Conservation (phyloP, 2,329 filamentous ascomycete species). For the Aspergillus viridinutans region DNA sequence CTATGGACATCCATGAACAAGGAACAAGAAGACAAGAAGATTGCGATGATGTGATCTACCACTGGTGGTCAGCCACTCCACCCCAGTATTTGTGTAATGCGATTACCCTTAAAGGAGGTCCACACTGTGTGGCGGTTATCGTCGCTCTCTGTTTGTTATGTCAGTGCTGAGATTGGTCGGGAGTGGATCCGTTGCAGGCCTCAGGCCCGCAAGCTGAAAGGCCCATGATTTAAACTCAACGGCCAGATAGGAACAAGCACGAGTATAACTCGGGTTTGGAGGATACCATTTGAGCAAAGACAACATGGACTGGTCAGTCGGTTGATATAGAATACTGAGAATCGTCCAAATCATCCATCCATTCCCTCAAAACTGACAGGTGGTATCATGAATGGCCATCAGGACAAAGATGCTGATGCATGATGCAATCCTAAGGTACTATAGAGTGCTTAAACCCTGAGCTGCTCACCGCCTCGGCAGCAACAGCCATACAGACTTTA, state of each 20-base stretch:
- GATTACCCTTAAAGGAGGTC: constrained; percentile 1
- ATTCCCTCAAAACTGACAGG: neutral
- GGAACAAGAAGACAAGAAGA: too few relatives aligned
- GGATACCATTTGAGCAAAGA: neutral
- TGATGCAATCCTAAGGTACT: too few relatives aligned
- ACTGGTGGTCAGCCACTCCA: neutral
- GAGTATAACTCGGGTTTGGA: neutral
- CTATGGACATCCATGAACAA: neutral
- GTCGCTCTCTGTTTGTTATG: neutral
- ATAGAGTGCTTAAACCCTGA: neutral
- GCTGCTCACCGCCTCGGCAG: neutral
- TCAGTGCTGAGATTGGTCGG: neutral
- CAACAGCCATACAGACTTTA: neutral
- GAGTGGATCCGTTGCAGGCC: neutral
- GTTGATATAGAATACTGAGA: neutral
- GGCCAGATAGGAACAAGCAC: neutral
- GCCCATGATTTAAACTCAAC: neutral
- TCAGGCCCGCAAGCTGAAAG: neutral
- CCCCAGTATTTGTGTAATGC: neutral
- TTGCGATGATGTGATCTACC: neutral
- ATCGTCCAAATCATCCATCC: neutral
- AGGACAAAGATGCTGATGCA: neutral
- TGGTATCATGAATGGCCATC: neutral
- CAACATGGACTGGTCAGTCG: neutral
- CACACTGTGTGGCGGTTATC: constrained; percentile 7